Evolutionary conservation across 1,139 yeast genomes (phyloP).

Genomic region (Kodamaea arcana): DNA sequence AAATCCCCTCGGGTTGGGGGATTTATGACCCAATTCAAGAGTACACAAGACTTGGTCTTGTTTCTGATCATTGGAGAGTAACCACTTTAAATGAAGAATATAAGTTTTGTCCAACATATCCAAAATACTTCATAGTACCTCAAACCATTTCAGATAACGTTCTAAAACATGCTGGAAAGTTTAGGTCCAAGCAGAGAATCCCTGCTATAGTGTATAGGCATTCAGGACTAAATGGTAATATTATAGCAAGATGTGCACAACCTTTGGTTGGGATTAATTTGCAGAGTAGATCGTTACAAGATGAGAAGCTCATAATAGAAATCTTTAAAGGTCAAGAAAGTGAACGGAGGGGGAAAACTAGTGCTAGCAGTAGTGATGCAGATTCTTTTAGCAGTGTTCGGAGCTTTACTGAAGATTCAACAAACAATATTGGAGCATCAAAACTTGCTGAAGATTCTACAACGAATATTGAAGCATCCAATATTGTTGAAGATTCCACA

Average conservation of each 20-base stretch:
- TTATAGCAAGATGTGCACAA: conserved; percentile 87
- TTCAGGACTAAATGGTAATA: conserved; percentile 56
- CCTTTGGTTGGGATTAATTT: conserved; percentile 84
- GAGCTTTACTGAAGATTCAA: no score
- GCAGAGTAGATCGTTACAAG: conserved; percentile 85
- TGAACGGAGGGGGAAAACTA: conserved; percentile 25
- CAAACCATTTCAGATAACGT: conserved; percentile 73
- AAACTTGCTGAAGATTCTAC: no score
- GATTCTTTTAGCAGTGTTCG: no score
- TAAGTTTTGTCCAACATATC: conserved; percentile 73
- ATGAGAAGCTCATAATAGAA: conserved; percentile 75
- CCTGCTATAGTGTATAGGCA: conserved; percentile 82
- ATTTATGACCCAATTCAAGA: conserved; percentile 62
- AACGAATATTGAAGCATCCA: no score
- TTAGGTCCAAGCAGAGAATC: conserved; percentile 77
- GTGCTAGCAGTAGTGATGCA: no score
- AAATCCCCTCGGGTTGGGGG: conserved; percentile 64
- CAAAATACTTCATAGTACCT: conserved; percentile 66
- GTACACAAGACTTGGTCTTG: conserved; percentile 60
- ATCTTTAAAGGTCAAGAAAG: conserved; percentile 52
- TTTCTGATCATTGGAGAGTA: conserved; percentile 59
- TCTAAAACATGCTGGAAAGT: conserved; percentile 76
- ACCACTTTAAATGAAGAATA: conserved; percentile 63
- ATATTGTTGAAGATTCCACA: background rate
- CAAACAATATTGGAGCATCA: no score